phyloP scores from a whole-genome alignment of 2,329 filamentous ascomycete genomes.

The Clarireedia sp. region DNA sequence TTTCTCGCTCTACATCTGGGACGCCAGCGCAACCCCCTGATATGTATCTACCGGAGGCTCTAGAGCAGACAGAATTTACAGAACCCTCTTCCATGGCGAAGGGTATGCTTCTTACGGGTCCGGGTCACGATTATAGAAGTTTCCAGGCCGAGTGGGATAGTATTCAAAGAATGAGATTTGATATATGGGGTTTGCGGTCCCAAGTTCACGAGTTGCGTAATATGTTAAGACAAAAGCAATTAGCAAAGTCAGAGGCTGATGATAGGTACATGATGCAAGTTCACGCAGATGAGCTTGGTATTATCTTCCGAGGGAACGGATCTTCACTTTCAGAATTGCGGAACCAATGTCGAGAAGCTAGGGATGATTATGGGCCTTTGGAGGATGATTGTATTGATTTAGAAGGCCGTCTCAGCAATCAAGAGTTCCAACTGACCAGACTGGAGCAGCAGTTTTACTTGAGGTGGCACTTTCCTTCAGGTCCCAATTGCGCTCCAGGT shows the following conservation, averaged over 20 bases:
- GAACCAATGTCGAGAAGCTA: constrained; percentile 8
- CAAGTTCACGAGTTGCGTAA: too few species aligned
- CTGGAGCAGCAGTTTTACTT: constrained; percentile 12
- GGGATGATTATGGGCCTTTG: constrained; percentile 19
- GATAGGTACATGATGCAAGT: constrained; percentile 9
- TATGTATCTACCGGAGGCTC: too few species aligned
- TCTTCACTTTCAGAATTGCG: not conserved
- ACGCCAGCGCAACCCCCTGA: too few species aligned
- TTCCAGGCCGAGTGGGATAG: too few species aligned
- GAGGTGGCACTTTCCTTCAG: not conserved
- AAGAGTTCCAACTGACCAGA: constrained; percentile 12
- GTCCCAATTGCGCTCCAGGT: not conserved
- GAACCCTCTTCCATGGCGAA: too few species aligned
- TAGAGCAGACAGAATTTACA: too few species aligned
- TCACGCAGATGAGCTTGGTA: not conserved
- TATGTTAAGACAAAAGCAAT: constrained; percentile 1
- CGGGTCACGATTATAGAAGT: too few species aligned
- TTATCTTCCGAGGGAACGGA: not conserved
- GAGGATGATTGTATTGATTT: constrained; percentile 17
- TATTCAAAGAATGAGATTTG: too few species aligned
- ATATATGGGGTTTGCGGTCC: too few species aligned
- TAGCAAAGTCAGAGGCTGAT: constrained; percentile 8
- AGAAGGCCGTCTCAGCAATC: constrained; percentile 13
- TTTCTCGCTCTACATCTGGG: too few species aligned
- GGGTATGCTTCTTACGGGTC: too few species aligned